Base-by-base conservation (phyloP, 2,329 filamentous ascomycete genomes). In the Penicillium corylophilum region DNA sequence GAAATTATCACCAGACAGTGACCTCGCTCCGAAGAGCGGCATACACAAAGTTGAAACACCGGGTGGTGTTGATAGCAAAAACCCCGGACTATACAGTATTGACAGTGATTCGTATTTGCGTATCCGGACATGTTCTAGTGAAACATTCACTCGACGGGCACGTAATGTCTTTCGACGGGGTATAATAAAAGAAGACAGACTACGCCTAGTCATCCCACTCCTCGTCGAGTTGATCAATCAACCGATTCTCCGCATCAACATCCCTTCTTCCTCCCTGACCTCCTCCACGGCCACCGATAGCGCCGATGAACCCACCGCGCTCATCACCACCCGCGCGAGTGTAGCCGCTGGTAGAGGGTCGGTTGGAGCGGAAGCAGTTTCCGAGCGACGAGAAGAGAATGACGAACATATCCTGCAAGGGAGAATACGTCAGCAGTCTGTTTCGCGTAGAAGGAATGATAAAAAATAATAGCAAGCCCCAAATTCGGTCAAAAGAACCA, bases 221-320 rank as follows among this genome's bases (percentile, higher is more conserved):
- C 71, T 97, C 93, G 65, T 97, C 94, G 53, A 96, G 79, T 72
- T 96, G 90, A 71, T 97, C 93, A 70, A 99, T 97, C 63, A 97
- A 75, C 57, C 91, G 79, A 71, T 97, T 96, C 74, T 97, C 94
- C 49, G 91, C 92, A 53, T 96, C 93, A 6, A 82, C 73, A 44
- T 77, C 74, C 23, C 50, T 43, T 2, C 61, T 59, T 2, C 51
- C 51, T 16, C 55, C 44, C 2, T 56, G 48, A 13, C 53, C 51
- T 40, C 31, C 58, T 22, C 67, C 57, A 4, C 61, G 65, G 10
- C 71, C 69, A 36, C 68, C 69, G 40, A 73, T 68, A 12, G 66
- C 71, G 31, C 68, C 63, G 29, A 72, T 67, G 43, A 73, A 62
- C 38, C 68, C 64, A 35, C 64, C 61, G 24, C 61, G 60, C 26